Evolutionary conservation across 805 yeast genomes (phyloP), one percentile per base, ranked within the genome.

Genomic region (Sporopachydermia lactativora): DNA sequence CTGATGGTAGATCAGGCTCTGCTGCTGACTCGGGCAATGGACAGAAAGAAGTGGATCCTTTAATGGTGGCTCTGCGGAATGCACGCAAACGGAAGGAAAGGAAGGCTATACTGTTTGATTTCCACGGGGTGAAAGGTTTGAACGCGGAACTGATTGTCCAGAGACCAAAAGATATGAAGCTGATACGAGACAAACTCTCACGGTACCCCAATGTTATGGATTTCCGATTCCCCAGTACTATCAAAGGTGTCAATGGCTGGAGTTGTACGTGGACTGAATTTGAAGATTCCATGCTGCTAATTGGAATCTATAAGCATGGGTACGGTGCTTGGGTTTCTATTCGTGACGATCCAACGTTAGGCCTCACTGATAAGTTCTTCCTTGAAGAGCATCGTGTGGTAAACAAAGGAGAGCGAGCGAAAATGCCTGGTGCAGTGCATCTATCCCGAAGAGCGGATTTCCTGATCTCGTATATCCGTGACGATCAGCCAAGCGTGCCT

Each of bases 281-380:
- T 19, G 95, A 92, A 54, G 99, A 92, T 57, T 81, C 86, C 40
- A 81, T 77, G 75, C 66, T 92, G 41, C 58, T 92, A 45, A 73
- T 82, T 28, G 99, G 99, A 47, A 81, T 89, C 16, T 71, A 73
- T 53, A 86, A 84, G 60, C 88, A 88, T 59, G 99, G 99, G 0
- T 88, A 85, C 58, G 97, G 97, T 14, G 78, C 95, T 1, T 92
- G 98, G 98, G 57, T 71, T 2, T 88, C 82, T 53, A 88, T 92
- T 37, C 70, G 98, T 54, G 99, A 92, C 61, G 98, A 92, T 60
- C 97, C 98, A 2, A 70, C 84, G 40, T 67, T 92, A 43, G 88
- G 86, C 6, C 65, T 92, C 45, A 81, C 84, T 45, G 84, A 85
- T 49, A 92, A 85, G 64, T 62, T 92, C 48, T 92, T 75, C 52